Conservation (phyloP, 1,139 yeast species). For the Yarrowia galli region DNA sequence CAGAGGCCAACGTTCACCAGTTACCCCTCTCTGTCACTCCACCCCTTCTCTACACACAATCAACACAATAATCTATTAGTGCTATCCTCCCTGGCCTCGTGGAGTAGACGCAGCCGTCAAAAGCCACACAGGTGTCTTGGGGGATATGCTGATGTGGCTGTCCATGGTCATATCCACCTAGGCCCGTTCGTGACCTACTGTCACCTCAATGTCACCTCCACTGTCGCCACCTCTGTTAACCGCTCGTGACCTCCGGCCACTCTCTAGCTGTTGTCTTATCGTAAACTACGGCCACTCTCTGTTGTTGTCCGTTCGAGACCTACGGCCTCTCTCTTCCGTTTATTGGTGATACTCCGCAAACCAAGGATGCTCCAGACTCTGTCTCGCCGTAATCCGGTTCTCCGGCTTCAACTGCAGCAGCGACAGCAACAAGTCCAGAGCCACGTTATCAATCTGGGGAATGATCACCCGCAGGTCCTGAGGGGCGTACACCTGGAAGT, state of each 20-base stretch:
- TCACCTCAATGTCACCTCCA: no score
- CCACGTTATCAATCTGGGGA: constrained; percentile 78
- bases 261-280: no score
- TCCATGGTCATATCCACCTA: no score
- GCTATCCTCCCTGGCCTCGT: background rate
- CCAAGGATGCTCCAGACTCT: constrained; percentile 95
- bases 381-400: constrained; percentile 86
- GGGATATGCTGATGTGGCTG: no score
- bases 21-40: no score
- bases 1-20: no score
- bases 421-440: constrained; percentile 77
- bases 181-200: background rate
- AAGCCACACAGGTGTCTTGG: no score
- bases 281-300: background rate
- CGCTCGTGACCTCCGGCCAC: no score
- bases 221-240: no score
- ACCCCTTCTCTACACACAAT: background rate
- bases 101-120: no score
- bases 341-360: constrained; percentile 69
- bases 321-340: background rate
- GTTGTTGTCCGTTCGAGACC: background rate
- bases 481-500: constrained; percentile 79
- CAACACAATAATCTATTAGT: constrained; percentile 20
- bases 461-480: constrained; percentile 82
- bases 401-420: constrained; percentile 93